A percentile compares a stretch with the other conserved stretches of the same genome.
Conservation (phyloP, 768 basidiomycete genomes). For the Suillus spraguei region DNA sequence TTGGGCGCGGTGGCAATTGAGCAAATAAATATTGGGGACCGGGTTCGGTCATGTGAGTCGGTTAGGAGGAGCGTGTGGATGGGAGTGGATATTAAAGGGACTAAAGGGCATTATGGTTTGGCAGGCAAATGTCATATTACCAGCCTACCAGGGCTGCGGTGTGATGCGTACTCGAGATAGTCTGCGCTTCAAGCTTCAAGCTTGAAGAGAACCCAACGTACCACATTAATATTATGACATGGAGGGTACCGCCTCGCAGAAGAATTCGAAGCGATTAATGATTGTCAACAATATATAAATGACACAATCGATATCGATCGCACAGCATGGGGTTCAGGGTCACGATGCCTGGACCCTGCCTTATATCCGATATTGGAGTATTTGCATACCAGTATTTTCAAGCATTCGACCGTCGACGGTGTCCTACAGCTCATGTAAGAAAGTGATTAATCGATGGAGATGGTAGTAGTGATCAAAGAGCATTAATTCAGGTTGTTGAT, state of each 20-base stretch:
- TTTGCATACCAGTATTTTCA: background rate
- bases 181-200: no score
- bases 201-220: no score
- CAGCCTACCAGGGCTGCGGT: background rate
- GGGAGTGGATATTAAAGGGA: background rate
- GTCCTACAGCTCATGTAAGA: background rate
- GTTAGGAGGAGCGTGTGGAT: background rate
- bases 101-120: background rate
- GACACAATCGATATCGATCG: background rate
- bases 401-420: background rate
- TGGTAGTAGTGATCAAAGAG: no score
- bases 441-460: no score
- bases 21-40: background rate
- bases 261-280: background rate
- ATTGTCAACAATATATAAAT: background rate
- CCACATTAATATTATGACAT: background rate
- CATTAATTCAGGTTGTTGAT: no score
- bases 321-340: slow-evolving; percentile 2
- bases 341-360: no score
- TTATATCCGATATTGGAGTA: background rate
- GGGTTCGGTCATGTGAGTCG: background rate
- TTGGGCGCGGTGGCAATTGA: background rate
- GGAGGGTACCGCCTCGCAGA: background rate
- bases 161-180: background rate
- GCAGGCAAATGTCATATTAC: background rate